Evolutionary conservation across 2,329 filamentous ascomycete species (phyloP).

Genomic region (Spiromastix sp.): DNA sequence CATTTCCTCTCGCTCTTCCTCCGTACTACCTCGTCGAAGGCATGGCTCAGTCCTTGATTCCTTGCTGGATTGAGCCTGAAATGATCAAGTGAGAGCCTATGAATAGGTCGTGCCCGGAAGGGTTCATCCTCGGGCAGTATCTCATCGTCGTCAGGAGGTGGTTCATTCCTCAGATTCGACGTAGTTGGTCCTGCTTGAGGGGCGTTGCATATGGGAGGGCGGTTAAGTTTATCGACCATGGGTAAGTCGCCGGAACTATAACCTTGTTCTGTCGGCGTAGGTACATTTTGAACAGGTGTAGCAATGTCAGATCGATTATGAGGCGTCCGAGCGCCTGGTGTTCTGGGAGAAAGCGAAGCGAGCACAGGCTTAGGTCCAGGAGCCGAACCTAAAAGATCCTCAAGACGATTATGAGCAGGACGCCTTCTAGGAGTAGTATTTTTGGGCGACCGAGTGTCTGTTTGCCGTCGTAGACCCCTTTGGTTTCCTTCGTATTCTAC

Average conservation of each 20-base stretch:
- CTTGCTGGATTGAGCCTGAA: constrained; percentile 71
- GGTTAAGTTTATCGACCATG: no score
- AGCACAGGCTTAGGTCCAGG: constrained; percentile 8
- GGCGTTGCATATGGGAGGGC: neutral
- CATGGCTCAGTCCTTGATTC: constrained; percentile 62
- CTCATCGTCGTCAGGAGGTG: constrained; percentile 1
- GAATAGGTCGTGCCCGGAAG: constrained; percentile 49
- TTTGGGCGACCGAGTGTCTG: neutral
- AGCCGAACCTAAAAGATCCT: constrained; percentile 18
- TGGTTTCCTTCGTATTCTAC: constrained; percentile 2
- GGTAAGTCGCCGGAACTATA: no score
- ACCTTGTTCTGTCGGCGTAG: no score
- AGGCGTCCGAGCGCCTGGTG: neutral
- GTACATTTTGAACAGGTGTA: no score
- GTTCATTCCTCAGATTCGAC: no score
- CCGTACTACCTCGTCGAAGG: constrained; percentile 65
- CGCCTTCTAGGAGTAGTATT: neutral
- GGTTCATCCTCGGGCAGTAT: constrained; percentile 25
- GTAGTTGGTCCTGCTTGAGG: no score
- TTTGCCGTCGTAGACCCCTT: neutral
- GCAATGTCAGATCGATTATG: no score
- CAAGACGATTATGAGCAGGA: constrained; percentile 17
- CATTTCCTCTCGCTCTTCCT: constrained; percentile 58
- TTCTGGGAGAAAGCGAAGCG: constrained; percentile 5
- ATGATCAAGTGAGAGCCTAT: constrained; percentile 53